Evolutionary conservation across 2,329 filamentous ascomycete genomes (phyloP), one percentile per base, ranked within the genome.

Genomic region (Colletotrichum ledebouriae): DNA sequence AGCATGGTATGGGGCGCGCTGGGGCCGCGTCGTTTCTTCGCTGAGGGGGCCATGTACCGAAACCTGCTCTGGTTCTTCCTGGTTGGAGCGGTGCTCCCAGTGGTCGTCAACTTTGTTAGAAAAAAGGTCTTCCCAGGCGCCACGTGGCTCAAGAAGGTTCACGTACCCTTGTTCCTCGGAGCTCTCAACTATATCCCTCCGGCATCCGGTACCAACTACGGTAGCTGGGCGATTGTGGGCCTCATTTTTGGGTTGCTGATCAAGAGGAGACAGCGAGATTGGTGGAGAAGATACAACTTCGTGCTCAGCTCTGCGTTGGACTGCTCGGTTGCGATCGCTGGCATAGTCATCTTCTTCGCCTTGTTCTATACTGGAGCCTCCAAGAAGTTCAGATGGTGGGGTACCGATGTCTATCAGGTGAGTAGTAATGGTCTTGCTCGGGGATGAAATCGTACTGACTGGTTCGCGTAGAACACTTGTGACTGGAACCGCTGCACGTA

Each of bases 1-100:
- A 87, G 85, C 6, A 78, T 87, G 50, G 82, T 87, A 60, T 87
- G 85, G 86, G 87, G 87, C 37, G 78, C 85, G 15, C 85, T 89
- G 25, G 87, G 87, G 0, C 87, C 87, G 0, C 75, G 79, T 1
- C 80, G 86, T 1, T 86, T 89, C 73, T 89, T 88, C 73, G 83
- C 82, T 0, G 73, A 79, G 0, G 85, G 83, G 2, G 79, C 82
- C 2, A 77, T 87, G 4, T 89, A 89, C 72, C 77, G 79, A 0
- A 72, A 77, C 0, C 76, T 89, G 17, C 79, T 85, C 57, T 87
- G 79, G 76, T 88, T 87, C 78, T 89, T 84, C 77, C 76, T 88
- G 20, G 77, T 85, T 1, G 86, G 87, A 1, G 80, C 80, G 5
- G 20, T 82, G 2, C 74, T 86, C 0, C 87, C 87, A 0, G 69